Base-by-base conservation (phyloP, 306 rosid species). In the Oxytropis ochrocephala region DNA sequence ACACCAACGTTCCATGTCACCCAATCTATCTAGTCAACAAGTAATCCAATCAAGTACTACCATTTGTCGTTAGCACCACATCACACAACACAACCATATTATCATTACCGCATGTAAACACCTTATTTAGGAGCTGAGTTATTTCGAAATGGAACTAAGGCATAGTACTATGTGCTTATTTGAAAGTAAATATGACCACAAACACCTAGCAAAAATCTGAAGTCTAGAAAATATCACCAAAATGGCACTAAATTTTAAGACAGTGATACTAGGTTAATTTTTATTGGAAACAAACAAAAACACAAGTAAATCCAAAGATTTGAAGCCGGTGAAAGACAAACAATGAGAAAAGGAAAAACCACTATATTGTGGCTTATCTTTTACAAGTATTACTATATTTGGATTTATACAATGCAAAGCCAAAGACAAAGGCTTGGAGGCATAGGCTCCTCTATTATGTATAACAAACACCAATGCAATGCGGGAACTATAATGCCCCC, bases 361-460 rank as follows among this genome's bases (percentile, higher is more conserved):
- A 74, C 75, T 49, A 49, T 11, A 50, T 30, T 58, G 78, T 58
- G 70, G 66, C 52, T 72, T 58, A 72, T 47, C 58, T 57, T 65
- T 8, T n/a, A 62, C 51, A 78, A 64, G 48, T 50, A 38, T 66
- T 14, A 73, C 50, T 57, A 73, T 73, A 77, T 68, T 48, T 72
- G 72, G 64, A 78, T 74, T 81, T 81, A 74, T 71, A 77, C 82
- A 80, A 47, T 48, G 52, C 30, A 5, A 59, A 33, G 78, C 55
- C 79, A 14, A 8, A 44, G 21, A 41, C 54, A 55, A 65, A 32
- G 74, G 83, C 82, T 30, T 55, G 56, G 52, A 57, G 81, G 74
- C 62, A 65, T 68, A 60, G 24, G 78, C 64, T 68, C 85, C 81
- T 69, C 72, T 70, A 47, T 74, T 51, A 74, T 67, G 59, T 68